Base-by-base conservation (phyloP, 148 eudicot genomes). In the Nyssa sinensis region DNA sequence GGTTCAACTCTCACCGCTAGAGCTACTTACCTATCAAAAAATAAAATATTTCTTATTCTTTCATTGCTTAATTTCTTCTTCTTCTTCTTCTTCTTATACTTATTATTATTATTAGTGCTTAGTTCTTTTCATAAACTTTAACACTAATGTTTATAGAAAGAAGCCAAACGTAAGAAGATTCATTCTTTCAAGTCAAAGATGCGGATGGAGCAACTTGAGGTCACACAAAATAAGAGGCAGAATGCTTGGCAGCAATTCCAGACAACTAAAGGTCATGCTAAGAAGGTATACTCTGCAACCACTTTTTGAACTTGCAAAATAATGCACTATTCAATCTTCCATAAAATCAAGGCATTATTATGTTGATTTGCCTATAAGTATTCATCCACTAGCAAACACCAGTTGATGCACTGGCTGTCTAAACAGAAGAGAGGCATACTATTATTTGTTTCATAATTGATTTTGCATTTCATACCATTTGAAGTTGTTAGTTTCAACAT, bases 171-270 rank as follows among this genome's bases (percentile, higher is more conserved):
- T 32, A 95, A 95, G 87, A 92, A 95, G 89, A 85, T 95, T 78
- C 98, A 95, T 74, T 85, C 96, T 28, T 95, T 95, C 34, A 95
- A 95, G 90, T 95, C 98, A 65, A 95, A 95, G 88, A 78, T 88
- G 84, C 87, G 98, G 57, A 67, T 80, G 69, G 98, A 95, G 76
- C 87, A 91, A 83, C 88, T 90, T 64, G 98, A 95, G 81, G 92
- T 95, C 55, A 77, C 94, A 55, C 98, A 95, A 75, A 92, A 95
- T 80, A 95, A 95, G 82, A 89, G 96, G 75, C 97, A 92, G 73
- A 95, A 95, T 83, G 93, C 98, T 13, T 95, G 98, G 98, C 97
- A 92, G 82, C 97, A 95, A 81, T 95, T 95, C 75, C 98, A 95
- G 82, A 92, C 83, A 21, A 84, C 93, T 27, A 95, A 95, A 88